phyloP scores from a whole-genome alignment of 495 filamentous ascomycete genomes.

The Xanthoparmelia taractica region DNA sequence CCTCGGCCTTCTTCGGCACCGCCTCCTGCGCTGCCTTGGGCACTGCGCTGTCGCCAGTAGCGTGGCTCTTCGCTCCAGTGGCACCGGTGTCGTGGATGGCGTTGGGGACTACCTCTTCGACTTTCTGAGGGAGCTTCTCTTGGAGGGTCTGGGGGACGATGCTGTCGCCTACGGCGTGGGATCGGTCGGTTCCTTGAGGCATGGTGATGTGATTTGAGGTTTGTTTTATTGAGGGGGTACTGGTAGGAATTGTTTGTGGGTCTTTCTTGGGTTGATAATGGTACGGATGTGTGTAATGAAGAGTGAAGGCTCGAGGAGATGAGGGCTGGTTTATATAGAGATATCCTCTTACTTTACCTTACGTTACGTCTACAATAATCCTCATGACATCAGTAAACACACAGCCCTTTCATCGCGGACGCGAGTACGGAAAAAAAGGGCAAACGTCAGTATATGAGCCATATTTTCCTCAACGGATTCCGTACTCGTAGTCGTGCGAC shows the following conservation, averaged over 20 bases:
- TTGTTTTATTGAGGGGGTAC: too few species aligned
- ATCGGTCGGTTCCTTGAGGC: constrained; percentile 16
- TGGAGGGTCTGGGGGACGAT: constrained; percentile 24
- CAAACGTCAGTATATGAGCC: too few species aligned
- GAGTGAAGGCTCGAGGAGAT: not conserved
- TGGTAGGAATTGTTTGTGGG: too few species aligned
- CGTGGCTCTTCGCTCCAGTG: constrained; percentile 2
- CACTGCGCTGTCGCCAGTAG: constrained; percentile 17
- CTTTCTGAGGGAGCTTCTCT: constrained; percentile 19
- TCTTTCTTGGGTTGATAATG: too few species aligned
- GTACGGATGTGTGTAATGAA: not conserved
- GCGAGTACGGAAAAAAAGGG: too few species aligned
- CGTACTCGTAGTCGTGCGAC: too few species aligned
- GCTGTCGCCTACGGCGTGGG: constrained; percentile 25
- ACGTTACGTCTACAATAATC: not conserved
- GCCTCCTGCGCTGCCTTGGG: constrained; percentile 23
- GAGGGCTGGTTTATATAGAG: constrained; percentile 13
- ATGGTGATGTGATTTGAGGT: not conserved
- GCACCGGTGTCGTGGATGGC: constrained; percentile 22
- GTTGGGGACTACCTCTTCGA: constrained; percentile 22
- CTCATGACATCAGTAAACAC: not conserved
- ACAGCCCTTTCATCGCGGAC: not conserved
- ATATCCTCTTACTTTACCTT: not conserved
- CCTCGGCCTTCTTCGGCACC: constrained; percentile 21
- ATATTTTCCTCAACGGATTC: too few species aligned